phyloP scores from a whole-genome alignment of 2,329 filamentous ascomycete genomes.

The Ophiosphaerella korrae region DNA sequence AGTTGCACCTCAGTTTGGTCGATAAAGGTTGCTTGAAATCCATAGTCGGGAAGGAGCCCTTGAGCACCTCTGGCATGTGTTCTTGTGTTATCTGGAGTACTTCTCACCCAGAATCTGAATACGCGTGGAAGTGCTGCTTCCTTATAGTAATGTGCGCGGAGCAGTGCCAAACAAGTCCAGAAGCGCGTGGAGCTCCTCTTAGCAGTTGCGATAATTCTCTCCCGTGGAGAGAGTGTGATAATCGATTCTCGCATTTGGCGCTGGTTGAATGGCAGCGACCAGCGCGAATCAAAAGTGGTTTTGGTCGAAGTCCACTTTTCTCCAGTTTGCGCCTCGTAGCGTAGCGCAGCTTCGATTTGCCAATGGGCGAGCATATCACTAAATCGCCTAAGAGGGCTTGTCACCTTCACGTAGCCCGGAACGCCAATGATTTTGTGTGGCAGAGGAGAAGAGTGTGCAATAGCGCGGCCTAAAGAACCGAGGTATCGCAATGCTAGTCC shows the following conservation, averaged over 20 bases:
- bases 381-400: conserved; percentile 66
- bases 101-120: conserved; percentile 44
- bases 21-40: conserved; percentile 15
- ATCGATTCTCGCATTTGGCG: conserved; percentile 57
- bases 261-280: conserved; percentile 59
- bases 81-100: background rate
- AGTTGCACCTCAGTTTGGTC: conserved; percentile 21
- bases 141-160: conserved; percentile 62
- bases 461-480: conserved; percentile 47
- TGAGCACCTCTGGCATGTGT: background rate
- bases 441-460: conserved; percentile 54
- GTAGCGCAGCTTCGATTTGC: conserved; percentile 67
- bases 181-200: conserved; percentile 46
- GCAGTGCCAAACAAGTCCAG: conserved; percentile 61
- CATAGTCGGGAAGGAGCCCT: conserved; percentile 26
- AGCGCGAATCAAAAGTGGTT: conserved; percentile 37
- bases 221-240: conserved; percentile 51
- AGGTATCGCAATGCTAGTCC: conserved; percentile 51
- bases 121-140: conserved; percentile 58
- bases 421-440: conserved; percentile 59
- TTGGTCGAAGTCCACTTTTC: conserved; percentile 44
- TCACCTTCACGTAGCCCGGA: conserved; percentile 61
- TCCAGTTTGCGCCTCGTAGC: conserved; percentile 58
- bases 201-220: conserved; percentile 49
- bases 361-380: conserved; percentile 66